Base-by-base conservation (phyloP, 352 stramenopile genomes). In the Phytophthora kernoviae region DNA sequence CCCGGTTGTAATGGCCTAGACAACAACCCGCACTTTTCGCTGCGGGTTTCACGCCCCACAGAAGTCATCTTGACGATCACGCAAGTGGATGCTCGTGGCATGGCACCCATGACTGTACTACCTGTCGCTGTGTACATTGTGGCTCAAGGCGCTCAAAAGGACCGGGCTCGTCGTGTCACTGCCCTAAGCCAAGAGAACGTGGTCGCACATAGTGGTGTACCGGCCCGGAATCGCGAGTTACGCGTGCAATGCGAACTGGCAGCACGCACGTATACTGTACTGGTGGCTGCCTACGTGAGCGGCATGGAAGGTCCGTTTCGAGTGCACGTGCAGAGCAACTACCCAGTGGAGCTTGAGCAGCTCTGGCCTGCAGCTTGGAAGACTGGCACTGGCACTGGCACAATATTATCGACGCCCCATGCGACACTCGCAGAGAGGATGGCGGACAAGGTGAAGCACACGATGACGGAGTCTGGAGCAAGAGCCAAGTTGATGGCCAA, bases 251-350 rank as follows among this genome's bases (percentile, higher is more conserved):
- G 89, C 54, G 69, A 78, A 49, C 66, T 97, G 20, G 57, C 72
- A 11, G 88, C 89, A 27, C 73, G 91, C 0, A 81, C 72, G n/a
- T 98, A 98, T 72, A 93, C 92, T 15, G 34, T 98, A 39, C 62
- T 98, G 24, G 72, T 95, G 18, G 88, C 81, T 2, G 82, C 92
- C 5, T 98, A 97, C 63, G 79, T 93, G 49, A 85, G 81, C 46
- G 82, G 77, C 14, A 96, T 97, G 84, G 91, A 98, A 54, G 93
- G 93, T 2, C 79, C 87, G 21, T 98, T 98, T 68, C 83, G 81
- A 32, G 37, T 98, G 26, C 79, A 68, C 14, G 73, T 97, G 37
- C 79, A 96, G 56, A 96, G 75, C 52, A 97, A 96, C 48, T 96
- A 96, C 60, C 74, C 76, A 9, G 77, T 97, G 2, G 71, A 66